phyloP scores from a whole-genome alignment of 2,329 filamentous ascomycete genomes.

The Malbranchea cinnamomea region DNA sequence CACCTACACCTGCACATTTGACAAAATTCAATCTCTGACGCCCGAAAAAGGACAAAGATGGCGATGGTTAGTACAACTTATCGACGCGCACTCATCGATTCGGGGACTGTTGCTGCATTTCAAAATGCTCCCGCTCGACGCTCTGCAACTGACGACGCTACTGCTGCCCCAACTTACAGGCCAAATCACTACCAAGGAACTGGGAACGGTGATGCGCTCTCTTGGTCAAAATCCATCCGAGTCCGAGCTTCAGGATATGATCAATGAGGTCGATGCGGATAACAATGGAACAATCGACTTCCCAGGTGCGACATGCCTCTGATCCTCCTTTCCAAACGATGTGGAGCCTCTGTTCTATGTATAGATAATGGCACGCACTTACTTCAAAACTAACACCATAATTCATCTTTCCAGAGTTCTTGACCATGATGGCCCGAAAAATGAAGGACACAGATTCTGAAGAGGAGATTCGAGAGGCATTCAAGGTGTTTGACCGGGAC shows the following conservation, averaged over 20 bases:
- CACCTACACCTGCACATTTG: slow-evolving; percentile 2
- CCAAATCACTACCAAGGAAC: slow-evolving; percentile 83
- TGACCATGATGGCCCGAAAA: slow-evolving; percentile 88
- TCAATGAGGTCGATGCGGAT: slow-evolving; percentile 84
- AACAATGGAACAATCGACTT: slow-evolving; percentile 91
- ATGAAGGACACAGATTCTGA: slow-evolving; percentile 91
- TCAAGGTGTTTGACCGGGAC: slow-evolving; percentile 82
- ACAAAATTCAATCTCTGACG: slow-evolving; percentile 11
- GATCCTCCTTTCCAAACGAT: neutral
- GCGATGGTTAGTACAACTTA: slow-evolving; percentile 55
- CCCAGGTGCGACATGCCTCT: slow-evolving; percentile 46
- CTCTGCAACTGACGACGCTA: slow-evolving; percentile 2
- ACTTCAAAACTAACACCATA: neutral
- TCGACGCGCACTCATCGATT: neutral
- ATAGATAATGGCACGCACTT: too few relatives aligned
- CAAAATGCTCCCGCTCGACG: slow-evolving; percentile 1
- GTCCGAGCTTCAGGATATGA: slow-evolving; percentile 85
- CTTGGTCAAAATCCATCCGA: slow-evolving; percentile 81
- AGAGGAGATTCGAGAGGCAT: slow-evolving; percentile 78
- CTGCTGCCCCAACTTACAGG: slow-evolving; percentile 35
- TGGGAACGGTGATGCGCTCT: slow-evolving; percentile 82
- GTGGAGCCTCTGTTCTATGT: neutral
- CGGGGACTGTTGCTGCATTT: slow-evolving; percentile 1
- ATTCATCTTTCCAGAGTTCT: slow-evolving; percentile 48
- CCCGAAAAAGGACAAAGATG: slow-evolving; percentile 62